phyloP scores from a whole-genome alignment of 1,284 basidiomycete species.

The Sporisorium sorghi region DNA sequence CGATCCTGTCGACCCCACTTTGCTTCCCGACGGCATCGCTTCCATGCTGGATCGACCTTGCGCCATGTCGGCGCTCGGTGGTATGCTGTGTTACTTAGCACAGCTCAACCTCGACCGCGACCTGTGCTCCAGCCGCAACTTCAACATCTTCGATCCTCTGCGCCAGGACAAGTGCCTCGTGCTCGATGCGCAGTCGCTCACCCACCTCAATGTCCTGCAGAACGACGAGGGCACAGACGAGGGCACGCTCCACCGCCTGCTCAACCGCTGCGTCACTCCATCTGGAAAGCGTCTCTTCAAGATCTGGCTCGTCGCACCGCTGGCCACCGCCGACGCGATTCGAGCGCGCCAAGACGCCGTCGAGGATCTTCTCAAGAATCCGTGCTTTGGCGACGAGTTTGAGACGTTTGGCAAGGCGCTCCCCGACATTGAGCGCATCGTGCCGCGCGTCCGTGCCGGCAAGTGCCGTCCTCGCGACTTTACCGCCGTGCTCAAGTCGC shows the following conservation, averaged over 20 bases:
- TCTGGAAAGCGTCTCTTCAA: slow-evolving; percentile 69
- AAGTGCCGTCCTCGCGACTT: slow-evolving; percentile 68
- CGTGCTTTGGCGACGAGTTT: slow-evolving; percentile 59
- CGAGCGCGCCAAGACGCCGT: slow-evolving; percentile 65
- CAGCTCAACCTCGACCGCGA: slow-evolving; percentile 67
- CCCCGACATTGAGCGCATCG: slow-evolving; percentile 67
- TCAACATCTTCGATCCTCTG: slow-evolving; percentile 64
- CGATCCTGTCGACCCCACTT: slow-evolving; percentile 40
- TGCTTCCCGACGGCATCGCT: slow-evolving; percentile 57
- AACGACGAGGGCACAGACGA: slow-evolving; percentile 67
- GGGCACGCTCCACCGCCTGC: slow-evolving; percentile 65
- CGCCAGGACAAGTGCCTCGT: slow-evolving; percentile 57
- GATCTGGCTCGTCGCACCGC: slow-evolving; percentile 66
- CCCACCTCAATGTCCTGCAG: slow-evolving; percentile 66
- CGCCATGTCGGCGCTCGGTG: slow-evolving; percentile 65
- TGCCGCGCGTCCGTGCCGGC: slow-evolving; percentile 64
- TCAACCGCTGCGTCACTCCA: slow-evolving; percentile 68
- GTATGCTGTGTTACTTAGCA: slow-evolving; percentile 64
- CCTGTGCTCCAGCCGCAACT: slow-evolving; percentile 66
- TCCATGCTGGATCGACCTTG: slow-evolving; percentile 52
- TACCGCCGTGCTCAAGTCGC: slow-evolving; percentile 59
- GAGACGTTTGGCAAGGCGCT: slow-evolving; percentile 57
- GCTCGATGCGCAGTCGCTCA: slow-evolving; percentile 67
- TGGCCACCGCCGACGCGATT: slow-evolving; percentile 55
- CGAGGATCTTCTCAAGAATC: slow-evolving; percentile 58